Base-by-base conservation (phyloP, 768 basidiomycete species). In the Termitomyces sp. region DNA sequence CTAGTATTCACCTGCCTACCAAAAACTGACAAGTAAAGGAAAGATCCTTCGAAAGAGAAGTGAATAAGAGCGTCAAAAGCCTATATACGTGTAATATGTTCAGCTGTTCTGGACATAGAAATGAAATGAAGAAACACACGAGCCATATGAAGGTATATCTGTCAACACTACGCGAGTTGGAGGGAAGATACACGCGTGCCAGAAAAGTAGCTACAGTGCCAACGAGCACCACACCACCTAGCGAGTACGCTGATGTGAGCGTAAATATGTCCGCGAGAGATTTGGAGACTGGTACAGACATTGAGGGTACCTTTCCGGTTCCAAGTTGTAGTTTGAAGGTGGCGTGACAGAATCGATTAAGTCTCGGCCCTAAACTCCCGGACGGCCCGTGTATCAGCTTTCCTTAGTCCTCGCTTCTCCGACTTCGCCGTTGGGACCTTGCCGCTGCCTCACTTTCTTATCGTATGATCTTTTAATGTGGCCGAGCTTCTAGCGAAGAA, bases 1-100 rank as follows among this genome's bases (percentile, higher is more conserved):
- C 87, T 87, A 17, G 86, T 83, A 67, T 86, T 86, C 9, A 92
- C 89, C 60, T 85, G 80, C 47, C 86, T 78, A 38, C 91, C 91
- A 64, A 92, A 91, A 55, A 81, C 81, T 2, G 91, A 92, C 51
- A 88, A 77, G 73, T 86, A 92, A 38, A 94, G 78, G 78, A 91
- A 94, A 5, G 91, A 86, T 9, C 89, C 92, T 69, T 94, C 92
- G 60, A 91, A 85, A 0, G 78, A 77, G 71, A 91, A 89, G 70
- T 93, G 92, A 61, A 90, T 90, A 70, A 91, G 77, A 4, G 84
- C 90, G 70, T 93, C 91, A 66, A 93, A 93, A 25, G 88, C 82
- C 90, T 91, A 65, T 38, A 48, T 10, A 29, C 52, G 32, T 32
- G 31, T 54, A 32, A 56, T 17, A 37, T 51, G 32, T 59, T 34